Evolutionary conservation across 345 rosid species (phyloP).

Genomic region (Salix purpurea): DNA sequence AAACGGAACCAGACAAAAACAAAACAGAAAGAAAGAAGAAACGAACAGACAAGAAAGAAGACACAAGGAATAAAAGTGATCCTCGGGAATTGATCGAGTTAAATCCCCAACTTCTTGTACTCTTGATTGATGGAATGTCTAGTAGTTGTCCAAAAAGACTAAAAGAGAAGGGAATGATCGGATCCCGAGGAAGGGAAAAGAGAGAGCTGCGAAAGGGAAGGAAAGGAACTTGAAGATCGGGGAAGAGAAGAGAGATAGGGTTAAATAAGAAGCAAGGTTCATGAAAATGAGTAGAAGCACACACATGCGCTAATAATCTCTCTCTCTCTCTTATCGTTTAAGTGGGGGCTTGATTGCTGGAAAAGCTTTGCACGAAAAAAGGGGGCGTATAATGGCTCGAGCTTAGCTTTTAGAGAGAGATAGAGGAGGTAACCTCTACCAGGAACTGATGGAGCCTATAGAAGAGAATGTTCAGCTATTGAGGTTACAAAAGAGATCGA

Average conservation of each 20-base stretch:
- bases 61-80: slow-evolving; percentile 22
- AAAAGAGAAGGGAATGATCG: slow-evolving; percentile 31
- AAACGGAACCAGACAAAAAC: slow-evolving; percentile 32
- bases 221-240: slow-evolving; percentile 27
- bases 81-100: slow-evolving; percentile 58
- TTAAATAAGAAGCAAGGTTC: slow-evolving; percentile 42
- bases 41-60: slow-evolving; percentile 14
- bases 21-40: slow-evolving; percentile 18
- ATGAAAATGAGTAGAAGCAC: slow-evolving; percentile 22
- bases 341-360: slow-evolving; percentile 65
- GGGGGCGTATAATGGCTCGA: slow-evolving; percentile 38
- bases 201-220: slow-evolving; percentile 1
- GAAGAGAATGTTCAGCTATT: slow-evolving; percentile 26
- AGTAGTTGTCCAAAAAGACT: slow-evolving; percentile 8
- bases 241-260: slow-evolving; percentile 45
- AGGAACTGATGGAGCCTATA: slow-evolving; percentile 60
- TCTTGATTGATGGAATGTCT: not conserved
- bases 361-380: slow-evolving; percentile 54
- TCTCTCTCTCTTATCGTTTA: slow-evolving; percentile 24
- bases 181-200: slow-evolving; percentile 64
- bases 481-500: slow-evolving; percentile 4
- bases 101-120: slow-evolving; percentile 5
- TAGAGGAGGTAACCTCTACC: slow-evolving; percentile 41
- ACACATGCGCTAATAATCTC: slow-evolving; percentile 58
- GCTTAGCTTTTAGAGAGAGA: slow-evolving; percentile 21